Evolutionary conservation across 1,139 yeast species (phyloP).

Genomic region (Geotrichum armillariae): DNA sequence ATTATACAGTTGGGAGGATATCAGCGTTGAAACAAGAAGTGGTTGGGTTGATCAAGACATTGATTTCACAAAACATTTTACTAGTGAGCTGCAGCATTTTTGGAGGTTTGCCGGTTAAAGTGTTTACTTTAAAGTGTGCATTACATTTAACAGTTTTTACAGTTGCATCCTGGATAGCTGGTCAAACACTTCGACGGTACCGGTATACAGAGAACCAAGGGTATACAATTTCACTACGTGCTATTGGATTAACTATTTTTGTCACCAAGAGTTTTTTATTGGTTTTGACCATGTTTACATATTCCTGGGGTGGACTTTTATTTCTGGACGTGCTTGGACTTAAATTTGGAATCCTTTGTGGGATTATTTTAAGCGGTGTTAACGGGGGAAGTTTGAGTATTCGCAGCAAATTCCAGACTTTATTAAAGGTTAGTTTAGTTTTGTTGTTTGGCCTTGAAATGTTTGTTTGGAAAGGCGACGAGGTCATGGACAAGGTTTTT

Average conservation of each 20-base stretch:
- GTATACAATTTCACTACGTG: conserved; percentile 1
- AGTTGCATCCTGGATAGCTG: conserved; percentile 2
- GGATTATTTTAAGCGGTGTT: conserved; percentile 2
- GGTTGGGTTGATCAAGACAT: not conserved
- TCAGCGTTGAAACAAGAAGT: not conserved
- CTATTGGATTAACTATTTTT: not conserved
- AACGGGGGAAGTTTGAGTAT: not conserved
- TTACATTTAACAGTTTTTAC: conserved; percentile 7
- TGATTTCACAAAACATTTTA: not conserved
- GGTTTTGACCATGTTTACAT: not conserved
- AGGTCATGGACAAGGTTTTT: not conserved
- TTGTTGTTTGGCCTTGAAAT: not conserved
- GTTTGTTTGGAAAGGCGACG: not conserved
- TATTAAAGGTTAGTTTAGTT: not conserved
- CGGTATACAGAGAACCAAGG: not conserved
- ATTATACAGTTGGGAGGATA: not conserved
- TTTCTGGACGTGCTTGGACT: conserved; percentile 1
- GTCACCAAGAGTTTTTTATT: not conserved
- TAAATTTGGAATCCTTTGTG: conserved; percentile 9
- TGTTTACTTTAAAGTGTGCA: not conserved
- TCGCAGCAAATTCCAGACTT: not conserved
- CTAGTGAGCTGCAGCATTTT: not conserved
- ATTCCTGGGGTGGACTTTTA: conserved; percentile 4
- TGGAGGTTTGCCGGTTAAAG: not conserved
- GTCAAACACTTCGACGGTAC: conserved; percentile 5